Conservation (phyloP, 441 rosid species). For the Dalechampia spathulata region DNA sequence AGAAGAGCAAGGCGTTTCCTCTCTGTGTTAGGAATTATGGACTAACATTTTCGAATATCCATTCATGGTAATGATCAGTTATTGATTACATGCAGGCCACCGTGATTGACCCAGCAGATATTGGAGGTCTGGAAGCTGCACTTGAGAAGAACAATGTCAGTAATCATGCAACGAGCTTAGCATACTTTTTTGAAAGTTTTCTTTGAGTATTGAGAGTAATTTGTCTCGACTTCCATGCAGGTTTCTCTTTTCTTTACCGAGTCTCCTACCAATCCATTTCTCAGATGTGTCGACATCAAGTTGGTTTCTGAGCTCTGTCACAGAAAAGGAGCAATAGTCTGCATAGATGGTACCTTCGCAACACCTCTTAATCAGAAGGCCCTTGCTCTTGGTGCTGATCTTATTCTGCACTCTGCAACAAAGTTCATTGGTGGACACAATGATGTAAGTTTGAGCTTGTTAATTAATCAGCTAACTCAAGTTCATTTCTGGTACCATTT, state of each 20-base stretch:
- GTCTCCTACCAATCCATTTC: conserved; percentile 96
- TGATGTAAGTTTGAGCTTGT: conserved; percentile 48
- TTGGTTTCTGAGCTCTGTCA: conserved; percentile 82
- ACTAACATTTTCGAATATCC: not conserved
- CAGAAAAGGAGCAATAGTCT: conserved; percentile 79
- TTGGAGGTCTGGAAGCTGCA: conserved; percentile 62
- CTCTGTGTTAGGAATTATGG: not conserved
- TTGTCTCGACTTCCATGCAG: conserved; percentile 32
- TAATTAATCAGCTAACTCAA: conserved; percentile 4
- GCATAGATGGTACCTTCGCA: conserved; percentile 98
- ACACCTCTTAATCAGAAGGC: conserved; percentile 97
- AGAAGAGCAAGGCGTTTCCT: too few relatives aligned
- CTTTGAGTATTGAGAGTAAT: conserved; percentile 3
- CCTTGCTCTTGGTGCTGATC: conserved; percentile 93
- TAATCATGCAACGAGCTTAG: conserved; percentile 4
- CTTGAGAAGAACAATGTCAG: conserved; percentile 65
- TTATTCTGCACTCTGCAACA: conserved; percentile 86
- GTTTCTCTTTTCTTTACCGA: conserved; percentile 90
- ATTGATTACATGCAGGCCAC: conserved; percentile 62
- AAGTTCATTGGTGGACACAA: conserved; percentile 98
- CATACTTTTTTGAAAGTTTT: not conserved
- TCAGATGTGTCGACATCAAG: conserved; percentile 91
- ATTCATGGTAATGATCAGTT: conserved; percentile 4
- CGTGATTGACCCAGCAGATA: conserved; percentile 94
- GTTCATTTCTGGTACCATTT: not conserved